Evolutionary conservation across 495 filamentous ascomycete species (phyloP).

Genomic region (Talaromyces borbonicus): DNA sequence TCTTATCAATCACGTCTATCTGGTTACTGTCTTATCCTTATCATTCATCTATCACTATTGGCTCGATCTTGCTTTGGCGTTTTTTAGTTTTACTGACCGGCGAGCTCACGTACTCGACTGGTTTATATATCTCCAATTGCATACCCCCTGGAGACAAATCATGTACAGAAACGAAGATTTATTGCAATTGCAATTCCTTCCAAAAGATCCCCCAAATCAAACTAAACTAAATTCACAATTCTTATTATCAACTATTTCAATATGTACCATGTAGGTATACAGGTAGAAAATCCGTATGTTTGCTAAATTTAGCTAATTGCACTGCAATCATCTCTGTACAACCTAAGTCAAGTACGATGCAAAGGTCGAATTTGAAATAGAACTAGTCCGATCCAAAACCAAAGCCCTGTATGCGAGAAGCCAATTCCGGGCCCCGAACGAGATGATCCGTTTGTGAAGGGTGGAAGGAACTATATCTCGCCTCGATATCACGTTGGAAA

Average conservation of each 20-base stretch:
- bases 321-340: too few species aligned
- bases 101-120: conserved; percentile 6
- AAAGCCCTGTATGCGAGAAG: conserved; percentile 15
- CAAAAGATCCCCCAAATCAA: too few species aligned
- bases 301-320: too few species aligned
- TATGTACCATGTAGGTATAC: too few species aligned
- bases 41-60: neutral
- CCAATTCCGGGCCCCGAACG: neutral
- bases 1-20: neutral
- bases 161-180: neutral
- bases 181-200: too few species aligned
- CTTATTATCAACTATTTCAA: too few species aligned
- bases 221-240: too few species aligned
- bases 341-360: too few species aligned
- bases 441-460: neutral
- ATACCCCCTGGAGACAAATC: conserved; percentile 3
- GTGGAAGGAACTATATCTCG: neutral
- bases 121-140: conserved; percentile 4
- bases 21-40: neutral
- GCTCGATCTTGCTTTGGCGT: neutral
- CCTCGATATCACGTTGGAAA: neutral
- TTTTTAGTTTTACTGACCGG: conserved; percentile 1
- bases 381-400: too few species aligned
- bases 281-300: too few species aligned
- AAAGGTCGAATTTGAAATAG: too few species aligned